Evolutionary conservation across 225 moss, liverwort and hornwort species (phyloP), one percentile per base, ranked within the genome.

Genomic region (Bryoerythrophyllum caledonicum): DNA sequence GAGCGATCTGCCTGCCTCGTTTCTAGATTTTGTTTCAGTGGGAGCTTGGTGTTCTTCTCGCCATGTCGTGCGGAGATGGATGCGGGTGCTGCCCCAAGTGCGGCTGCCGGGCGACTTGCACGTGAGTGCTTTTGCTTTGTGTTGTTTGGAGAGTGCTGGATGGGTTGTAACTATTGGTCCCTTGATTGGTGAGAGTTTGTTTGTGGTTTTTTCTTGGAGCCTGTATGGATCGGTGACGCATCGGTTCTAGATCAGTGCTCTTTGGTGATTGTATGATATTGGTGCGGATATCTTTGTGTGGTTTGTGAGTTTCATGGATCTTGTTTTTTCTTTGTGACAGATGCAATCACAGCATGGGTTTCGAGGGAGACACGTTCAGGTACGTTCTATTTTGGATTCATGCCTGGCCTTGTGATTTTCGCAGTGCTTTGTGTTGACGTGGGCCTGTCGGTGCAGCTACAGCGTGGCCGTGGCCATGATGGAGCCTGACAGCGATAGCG

Each of bases 61-160:
- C 6, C 59, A 94, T 94, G 93, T 91, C 93, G 56, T 88, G 88
- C 78, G 93, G 93, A 20, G 89, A 81, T 23, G 93, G 93, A 78
- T 94, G 93, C 60, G 85, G 79, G 21, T 94, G 93, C 86, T 94
- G 93, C 86, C 88, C 91, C 34, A 94, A 90, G 88, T 94, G 93
- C 66, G 93, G 93, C 63, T 91, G 91, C 88, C 81, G 87, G 60
- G 86, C 86, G n/a, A 78, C 75, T 62, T 94, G 93, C 91, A 94
- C 93, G 93, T 94, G 74, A 86, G 93, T n/a, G n/a, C n/a, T 19
- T 49, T 54, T 12, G 40, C 8, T 13, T 2, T 25, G 10, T 16
- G 8, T 61, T 32, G 32, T 32, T 38, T 6, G 6, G 15, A 44
- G 44, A 44, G 15, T 44, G 12, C 44, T 15, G 44, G 4, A 6